phyloP scores from a whole-genome alignment of 2,329 filamentous ascomycete genomes.

The Dactylonectria macrodidyma region DNA sequence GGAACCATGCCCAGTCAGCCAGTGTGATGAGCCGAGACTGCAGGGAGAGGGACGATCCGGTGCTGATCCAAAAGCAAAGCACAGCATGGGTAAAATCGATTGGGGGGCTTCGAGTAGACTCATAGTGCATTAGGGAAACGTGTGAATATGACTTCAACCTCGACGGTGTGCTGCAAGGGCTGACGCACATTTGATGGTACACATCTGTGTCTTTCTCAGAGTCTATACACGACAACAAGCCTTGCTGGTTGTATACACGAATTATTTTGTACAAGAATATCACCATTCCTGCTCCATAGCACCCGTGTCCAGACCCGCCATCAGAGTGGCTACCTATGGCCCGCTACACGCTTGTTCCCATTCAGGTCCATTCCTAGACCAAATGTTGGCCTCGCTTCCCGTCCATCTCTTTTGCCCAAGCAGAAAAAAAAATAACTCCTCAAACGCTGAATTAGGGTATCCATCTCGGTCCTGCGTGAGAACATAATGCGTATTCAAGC shows the following conservation, averaged over 20 bases:
- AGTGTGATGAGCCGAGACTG: neutral
- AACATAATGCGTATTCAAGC: neutral
- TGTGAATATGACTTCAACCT: neutral
- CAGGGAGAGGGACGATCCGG: slow-evolving; percentile 4
- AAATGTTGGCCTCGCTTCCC: neutral
- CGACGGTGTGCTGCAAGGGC: neutral
- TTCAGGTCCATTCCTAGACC: neutral
- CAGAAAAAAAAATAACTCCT: slow-evolving; percentile 3
- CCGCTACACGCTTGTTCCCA: neutral
- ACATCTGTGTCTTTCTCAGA: neutral
- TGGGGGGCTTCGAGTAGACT: neutral
- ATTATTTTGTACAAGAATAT: slow-evolving; percentile 9
- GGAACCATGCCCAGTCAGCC: neutral
- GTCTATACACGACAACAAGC: neutral
- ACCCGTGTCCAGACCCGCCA: neutral
- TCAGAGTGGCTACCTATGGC: neutral
- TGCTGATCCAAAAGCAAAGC: slow-evolving; percentile 6
- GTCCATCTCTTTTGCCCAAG: neutral
- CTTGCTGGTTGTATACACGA: neutral
- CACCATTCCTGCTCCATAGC: neutral
- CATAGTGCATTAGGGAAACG: neutral
- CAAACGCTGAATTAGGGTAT: slow-evolving; percentile 10
- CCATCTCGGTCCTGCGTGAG: slow-evolving; percentile 2
- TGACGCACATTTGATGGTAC: neutral
- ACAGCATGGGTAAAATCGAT: neutral